Base-by-base conservation (phyloP, 2,329 filamentous ascomycete species). In the Bisporella sp. region DNA sequence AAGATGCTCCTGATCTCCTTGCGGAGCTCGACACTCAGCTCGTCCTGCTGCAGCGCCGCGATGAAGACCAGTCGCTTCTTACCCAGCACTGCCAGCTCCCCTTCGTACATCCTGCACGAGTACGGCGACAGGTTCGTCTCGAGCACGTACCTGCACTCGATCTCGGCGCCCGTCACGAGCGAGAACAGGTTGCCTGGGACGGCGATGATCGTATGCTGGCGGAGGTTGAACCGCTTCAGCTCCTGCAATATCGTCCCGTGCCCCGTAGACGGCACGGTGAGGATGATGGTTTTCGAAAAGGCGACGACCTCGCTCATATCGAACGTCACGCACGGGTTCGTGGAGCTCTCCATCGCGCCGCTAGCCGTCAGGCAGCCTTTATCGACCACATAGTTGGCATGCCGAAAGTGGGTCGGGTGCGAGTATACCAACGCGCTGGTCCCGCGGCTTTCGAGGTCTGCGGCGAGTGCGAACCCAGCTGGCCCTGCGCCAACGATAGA, bases 191-290 rank as follows among this genome's bases (percentile, higher is more conserved):
- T 52, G 1, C 50, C 50, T 5, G 50, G 50, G 4, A 52, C 41
- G 21, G 50, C 50, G 31, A 52, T 42, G 39, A 50, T 37, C 8
- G 35, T 37, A 4, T 37, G 35, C 8, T 31, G 32, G 6, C 9
- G 21, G 31, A 54, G 33, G 32, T 41, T 44, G 21, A 54, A 49
- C 4, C 3, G 21, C 8, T 49, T 49, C 21, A 54, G 35, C 30
- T 52, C 52, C 4, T 35, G 0, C 4, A 54, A 12, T 1, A 54
- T 31, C 1, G 50, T 52, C 37, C 43, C 37, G 12, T 54, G 52
- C 28, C 52, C 52, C 6, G 52, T 54, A 6, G 52, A 54, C 2
- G 52, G 52, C 4, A 54, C 52, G 1, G 52, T 52, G 5, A 54
- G 12, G 9, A 54, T 52, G 5, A 54, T 39, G 9, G 52, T 48